Percentiles rank a stretch among this genome's conserved stretches.
These are phyloP conservation scores for Boletus pseudo-olivaceus DNA, from an alignment of 768 basidiomycete genomes.

Conservation along the genomic window DNA sequence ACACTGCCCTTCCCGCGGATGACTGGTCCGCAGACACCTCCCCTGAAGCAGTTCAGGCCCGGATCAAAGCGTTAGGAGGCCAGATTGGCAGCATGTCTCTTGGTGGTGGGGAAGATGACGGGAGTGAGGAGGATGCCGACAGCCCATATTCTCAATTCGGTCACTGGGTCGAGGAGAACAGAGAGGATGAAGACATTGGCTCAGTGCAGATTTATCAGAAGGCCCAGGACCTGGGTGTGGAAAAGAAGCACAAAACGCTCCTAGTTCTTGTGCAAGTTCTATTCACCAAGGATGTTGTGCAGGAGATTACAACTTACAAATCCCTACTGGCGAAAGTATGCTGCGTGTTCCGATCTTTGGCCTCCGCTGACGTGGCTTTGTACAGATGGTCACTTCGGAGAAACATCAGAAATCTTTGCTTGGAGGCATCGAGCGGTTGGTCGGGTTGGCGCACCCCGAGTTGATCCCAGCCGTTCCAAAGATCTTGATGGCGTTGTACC, in stretches of 20 bases:
- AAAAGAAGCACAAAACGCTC: conserved; percentile 91
- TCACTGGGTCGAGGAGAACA: conserved; percentile 78
- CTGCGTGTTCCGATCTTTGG: not conserved
- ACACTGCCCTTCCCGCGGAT: conserved; percentile 59
- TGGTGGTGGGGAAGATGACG: conserved; percentile 71
- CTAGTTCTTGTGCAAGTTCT: conserved; percentile 79
- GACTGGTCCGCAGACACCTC: conserved; percentile 95
- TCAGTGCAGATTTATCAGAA: conserved; percentile 77
- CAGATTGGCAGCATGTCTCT: conserved; percentile 51
- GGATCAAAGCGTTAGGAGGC: conserved; percentile 66
- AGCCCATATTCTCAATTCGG: conserved; percentile 85
- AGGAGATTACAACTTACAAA: conserved; percentile 61
- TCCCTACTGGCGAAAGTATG: conserved; percentile 70
- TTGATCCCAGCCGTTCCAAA: conserved; percentile 75
- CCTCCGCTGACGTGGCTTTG: conserved; percentile 5
- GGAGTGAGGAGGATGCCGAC: conserved; percentile 82
- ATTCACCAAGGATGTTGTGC: conserved; percentile 70
- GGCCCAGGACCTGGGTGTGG: conserved; percentile 86
- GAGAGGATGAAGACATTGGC: conserved; percentile 33
- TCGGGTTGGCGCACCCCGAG: conserved; percentile 72
- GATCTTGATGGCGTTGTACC: conserved; percentile 92
- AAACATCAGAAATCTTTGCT: conserved; percentile 94
- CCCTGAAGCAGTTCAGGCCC: conserved; percentile 81
- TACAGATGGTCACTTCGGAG: conserved; percentile 83
- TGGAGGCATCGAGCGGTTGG: conserved; percentile 87